phyloP scores from a whole-genome alignment of 164 flowering plant species.

The Tetrastigma voinierianum region DNA sequence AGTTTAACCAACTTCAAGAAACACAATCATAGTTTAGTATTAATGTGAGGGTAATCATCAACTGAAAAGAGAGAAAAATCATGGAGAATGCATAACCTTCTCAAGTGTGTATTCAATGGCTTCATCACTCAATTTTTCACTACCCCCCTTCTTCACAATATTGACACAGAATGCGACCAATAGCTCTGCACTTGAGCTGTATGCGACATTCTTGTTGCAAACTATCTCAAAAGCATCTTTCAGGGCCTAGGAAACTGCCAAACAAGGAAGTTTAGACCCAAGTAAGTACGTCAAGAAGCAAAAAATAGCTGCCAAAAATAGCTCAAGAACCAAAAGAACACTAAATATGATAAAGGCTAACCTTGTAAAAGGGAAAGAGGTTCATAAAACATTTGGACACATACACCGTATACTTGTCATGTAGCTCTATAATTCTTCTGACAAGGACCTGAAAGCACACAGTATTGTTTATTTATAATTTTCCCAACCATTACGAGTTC shows the following conservation, averaged over 20 bases:
- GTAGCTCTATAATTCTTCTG: constrained; percentile 29
- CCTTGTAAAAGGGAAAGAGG: constrained; percentile 29
- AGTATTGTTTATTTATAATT: background rate
- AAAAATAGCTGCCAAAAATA: no score
- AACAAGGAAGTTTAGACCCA: no score
- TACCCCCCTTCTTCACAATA: constrained; percentile 76
- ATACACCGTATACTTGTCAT: constrained; percentile 28
- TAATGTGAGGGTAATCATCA: no score
- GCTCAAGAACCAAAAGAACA: no score
- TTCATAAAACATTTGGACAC: constrained; percentile 22
- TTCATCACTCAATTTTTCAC: constrained; percentile 80
- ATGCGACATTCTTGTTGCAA: constrained; percentile 65
- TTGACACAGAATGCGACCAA: constrained; percentile 78
- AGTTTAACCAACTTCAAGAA: constrained; percentile 56
- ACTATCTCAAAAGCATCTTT: constrained; percentile 39
- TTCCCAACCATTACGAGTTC: background rate
- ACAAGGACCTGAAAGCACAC: constrained; percentile 54
- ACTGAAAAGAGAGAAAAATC: background rate
- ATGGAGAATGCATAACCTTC: constrained; percentile 35
- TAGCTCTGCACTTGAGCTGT: constrained; percentile 70
- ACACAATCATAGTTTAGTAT: background rate
- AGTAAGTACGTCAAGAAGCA: no score
- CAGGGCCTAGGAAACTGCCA: constrained; percentile 42
- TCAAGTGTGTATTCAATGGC: constrained; percentile 81
- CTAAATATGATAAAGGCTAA: background rate